Percentiles rank a stretch among this genome's conserved stretches.
phyloP scores from a whole-genome alignment of 1,139 yeast genomes.

The Hemisphaericaspora subhashii region DNA sequence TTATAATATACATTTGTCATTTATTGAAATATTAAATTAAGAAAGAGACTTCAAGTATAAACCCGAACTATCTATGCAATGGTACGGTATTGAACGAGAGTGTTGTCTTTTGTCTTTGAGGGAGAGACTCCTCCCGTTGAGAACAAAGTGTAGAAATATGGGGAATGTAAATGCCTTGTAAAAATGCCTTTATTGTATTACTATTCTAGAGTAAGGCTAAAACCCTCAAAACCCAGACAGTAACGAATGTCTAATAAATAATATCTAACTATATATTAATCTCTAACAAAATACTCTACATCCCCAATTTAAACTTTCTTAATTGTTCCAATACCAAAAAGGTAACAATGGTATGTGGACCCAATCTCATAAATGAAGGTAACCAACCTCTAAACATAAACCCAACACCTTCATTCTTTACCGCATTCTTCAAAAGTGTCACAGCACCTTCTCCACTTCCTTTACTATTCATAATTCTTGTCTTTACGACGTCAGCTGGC shows the following conservation, averaged over 20 bases:
- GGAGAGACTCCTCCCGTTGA: no score
- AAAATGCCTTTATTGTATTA: no score
- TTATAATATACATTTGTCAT: neutral
- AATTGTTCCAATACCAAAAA: conserved; percentile 80
- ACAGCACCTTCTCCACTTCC: conserved; percentile 50
- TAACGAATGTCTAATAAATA: neutral
- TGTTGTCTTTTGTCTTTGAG: no score
- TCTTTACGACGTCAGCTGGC: conserved; percentile 89
- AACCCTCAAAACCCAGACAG: no score
- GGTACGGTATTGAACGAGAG: no score
- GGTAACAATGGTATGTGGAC: conserved; percentile 87
- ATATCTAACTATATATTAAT: neutral
- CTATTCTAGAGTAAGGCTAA: no score
- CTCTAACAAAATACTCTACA: conserved; percentile 21
- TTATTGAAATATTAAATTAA: neutral
- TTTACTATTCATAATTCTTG: conserved; percentile 78
- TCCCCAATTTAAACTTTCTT: conserved; percentile 56
- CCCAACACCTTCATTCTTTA: conserved; percentile 67
- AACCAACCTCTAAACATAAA: conserved; percentile 92
- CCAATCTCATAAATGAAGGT: conserved; percentile 82
- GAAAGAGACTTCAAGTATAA: no score
- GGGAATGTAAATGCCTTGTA: no score
- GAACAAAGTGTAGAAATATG: no score
- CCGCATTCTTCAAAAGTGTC: conserved; percentile 52
- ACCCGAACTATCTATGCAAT: no score